Base-by-base conservation (phyloP, 176 grass and related monocot species). In the Juncus effusus region DNA sequence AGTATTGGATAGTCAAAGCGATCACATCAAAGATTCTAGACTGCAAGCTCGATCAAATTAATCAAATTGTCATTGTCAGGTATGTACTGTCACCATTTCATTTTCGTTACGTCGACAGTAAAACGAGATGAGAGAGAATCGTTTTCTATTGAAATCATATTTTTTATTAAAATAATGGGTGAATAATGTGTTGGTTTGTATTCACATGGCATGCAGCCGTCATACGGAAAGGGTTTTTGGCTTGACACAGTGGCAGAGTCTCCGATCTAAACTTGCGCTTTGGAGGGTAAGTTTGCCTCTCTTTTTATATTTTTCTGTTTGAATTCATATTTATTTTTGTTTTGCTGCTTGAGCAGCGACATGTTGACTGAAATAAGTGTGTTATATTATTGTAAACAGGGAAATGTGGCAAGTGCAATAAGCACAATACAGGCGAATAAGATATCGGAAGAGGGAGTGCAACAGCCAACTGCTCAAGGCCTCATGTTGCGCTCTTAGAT, bases 1-100 rank as follows among this genome's bases (percentile, higher is more conserved):
- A 99, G 49, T 80, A 82, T 64, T 99, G 94, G 94, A 77, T 93
- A 63, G 94, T 99, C 8, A 99, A 99, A 87, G 81, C 87, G 62
- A 96, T 96, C 50, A 77, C 81, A 3, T 80, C 60, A 13, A 96
- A 96, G 79, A 81, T 87, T 65, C 41, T 96, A 63, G 84, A 80
- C 60, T 90, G 91, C 64, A 96, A 87, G 52, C 79, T 96, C 60
- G 87, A 87, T 76, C 87, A 90, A 78, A 83, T 90, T 79, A 96
- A 84, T 58, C 87, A 87, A 51, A 67, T 77, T 61, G 74, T 87
- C 47, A 74, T 90, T 50, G 76, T 90, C 65, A 90, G 84, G 91
- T 90, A 87, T 59, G 19, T 28, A 28, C 19, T 62, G 11, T 61
- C 12, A 5, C 54, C 10, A 44, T 35, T 38, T 62, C 12, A 13